These are phyloP conservation scores for Xylaria digitata DNA, from an alignment of 2,329 filamentous ascomycete species.

Conservation along the genomic window DNA sequence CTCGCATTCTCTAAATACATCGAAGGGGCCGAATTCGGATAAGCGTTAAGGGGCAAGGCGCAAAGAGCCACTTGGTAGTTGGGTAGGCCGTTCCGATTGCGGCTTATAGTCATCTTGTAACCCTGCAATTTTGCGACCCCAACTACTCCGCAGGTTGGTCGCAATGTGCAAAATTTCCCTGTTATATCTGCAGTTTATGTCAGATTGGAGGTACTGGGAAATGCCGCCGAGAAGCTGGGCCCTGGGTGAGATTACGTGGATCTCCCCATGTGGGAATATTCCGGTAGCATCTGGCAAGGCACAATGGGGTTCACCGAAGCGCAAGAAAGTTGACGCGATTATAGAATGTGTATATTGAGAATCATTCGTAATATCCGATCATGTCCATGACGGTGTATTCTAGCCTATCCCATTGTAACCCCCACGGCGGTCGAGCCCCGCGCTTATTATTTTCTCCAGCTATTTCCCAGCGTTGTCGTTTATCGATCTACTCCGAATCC, in stretches of 20 bases:
- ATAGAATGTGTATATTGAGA: conserved; percentile 9
- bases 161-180: not conserved
- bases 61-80: not conserved
- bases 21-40: conserved; percentile 11
- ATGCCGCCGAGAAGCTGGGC: not conserved
- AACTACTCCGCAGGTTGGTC: conserved; percentile 10
- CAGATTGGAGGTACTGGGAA: not conserved
- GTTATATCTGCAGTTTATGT: not conserved
- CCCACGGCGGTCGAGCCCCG: not conserved
- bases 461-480: not conserved
- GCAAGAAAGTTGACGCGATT: not conserved
- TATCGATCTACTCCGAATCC: not conserved
- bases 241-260: not conserved
- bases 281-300: not conserved
- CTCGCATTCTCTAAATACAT: not conserved
- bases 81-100: conserved; percentile 11
- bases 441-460: not conserved
- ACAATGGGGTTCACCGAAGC: not conserved
- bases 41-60: not conserved
- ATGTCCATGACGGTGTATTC: not conserved
- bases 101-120: not conserved
- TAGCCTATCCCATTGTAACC: not conserved
- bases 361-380: not conserved
- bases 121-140: not conserved
- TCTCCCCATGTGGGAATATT: not conserved